Base-by-base conservation (phyloP, 768 basidiomycete species). In the Kwoniella dejecticola region DNA sequence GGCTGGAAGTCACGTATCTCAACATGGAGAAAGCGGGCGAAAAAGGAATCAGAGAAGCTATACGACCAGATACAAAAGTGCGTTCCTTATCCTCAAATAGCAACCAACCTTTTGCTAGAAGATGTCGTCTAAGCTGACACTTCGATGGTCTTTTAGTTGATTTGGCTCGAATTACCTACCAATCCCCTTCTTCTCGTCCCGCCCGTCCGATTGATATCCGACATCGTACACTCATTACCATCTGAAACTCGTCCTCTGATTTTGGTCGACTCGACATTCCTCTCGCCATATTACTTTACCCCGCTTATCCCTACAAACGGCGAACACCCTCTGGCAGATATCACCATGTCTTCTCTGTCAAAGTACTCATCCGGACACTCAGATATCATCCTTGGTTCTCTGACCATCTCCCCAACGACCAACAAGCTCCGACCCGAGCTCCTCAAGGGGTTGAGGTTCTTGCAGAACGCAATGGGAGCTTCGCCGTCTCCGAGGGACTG, bases 291-390 rank as follows among this genome's bases (percentile, higher is more conserved):
- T 81, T 97, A 88, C 82, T 84, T 86, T 38, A 91, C 90, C 0
- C 94, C 94, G 0, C 86, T 97, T 31, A 83, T 88, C 57, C 19
- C 48, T 17, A n/a, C 40, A 8, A 46, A 61, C 10, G 30, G 52
- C 23, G 49, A 31, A 5, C 59, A 49, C 2, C 74, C 80, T 17
- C 79, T 82, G 15, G 95, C 91, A 13, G 91, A 95, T 76, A 81
- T 96, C 67, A 89, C 91, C 67, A 63, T 91, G 4, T 91, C 96
- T 23, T 73, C 71, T 4, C 60, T 77, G 12, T 66, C 72, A 88
- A 96, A 98, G 79, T 96, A 95, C 81, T 82, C 95, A 73, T 90
- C 91, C 74, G 95, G 95, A 0, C 94, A 96, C 80, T 89, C 89
- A 0, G 94, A 98, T 76, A 90, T 95, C 75, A 83, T 96, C 70